A percentile compares a stretch with the other conserved stretches of the same genome.
phyloP scores from a whole-genome alignment of 306 rosid genomes.

The Cucurbita maxima region DNA sequence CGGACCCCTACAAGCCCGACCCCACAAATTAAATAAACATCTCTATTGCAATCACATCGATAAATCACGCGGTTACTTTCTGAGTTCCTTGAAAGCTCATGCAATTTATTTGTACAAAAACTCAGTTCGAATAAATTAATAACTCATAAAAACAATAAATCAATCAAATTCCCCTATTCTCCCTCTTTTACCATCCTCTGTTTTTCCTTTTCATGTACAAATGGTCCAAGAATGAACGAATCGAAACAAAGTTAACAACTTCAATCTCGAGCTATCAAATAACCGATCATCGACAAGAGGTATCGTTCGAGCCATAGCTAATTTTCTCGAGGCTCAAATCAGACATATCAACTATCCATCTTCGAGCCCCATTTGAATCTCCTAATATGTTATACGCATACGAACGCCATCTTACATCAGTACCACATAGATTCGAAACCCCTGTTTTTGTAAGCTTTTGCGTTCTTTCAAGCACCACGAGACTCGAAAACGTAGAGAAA shows the following conservation, averaged over 20 bases:
- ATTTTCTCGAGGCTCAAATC: conserved; percentile 52
- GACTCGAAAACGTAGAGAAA: conserved; percentile 86
- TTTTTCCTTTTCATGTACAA: neutral
- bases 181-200: neutral
- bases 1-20: too few relatives aligned
- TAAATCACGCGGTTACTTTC: too few relatives aligned
- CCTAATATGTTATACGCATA: conserved; percentile 66
- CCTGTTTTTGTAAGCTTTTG: conserved; percentile 45
- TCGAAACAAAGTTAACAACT: neutral
- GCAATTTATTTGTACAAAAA: too few relatives aligned
- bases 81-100: too few relatives aligned
- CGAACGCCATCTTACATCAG: conserved; percentile 58
- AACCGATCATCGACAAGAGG: conserved; percentile 31
- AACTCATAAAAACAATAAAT: too few relatives aligned
- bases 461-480: conserved; percentile 72
- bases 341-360: conserved; percentile 66
- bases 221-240: neutral
- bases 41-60: too few relatives aligned
- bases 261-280: neutral
- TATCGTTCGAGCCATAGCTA: conserved; percentile 61
- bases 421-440: conserved; percentile 22
- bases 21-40: too few relatives aligned
- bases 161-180: neutral
- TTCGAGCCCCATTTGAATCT: conserved; percentile 44
- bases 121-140: too few relatives aligned